Conservation (phyloP, 495 filamentous ascomycete species). For the Xylaria bambusicola region DNA sequence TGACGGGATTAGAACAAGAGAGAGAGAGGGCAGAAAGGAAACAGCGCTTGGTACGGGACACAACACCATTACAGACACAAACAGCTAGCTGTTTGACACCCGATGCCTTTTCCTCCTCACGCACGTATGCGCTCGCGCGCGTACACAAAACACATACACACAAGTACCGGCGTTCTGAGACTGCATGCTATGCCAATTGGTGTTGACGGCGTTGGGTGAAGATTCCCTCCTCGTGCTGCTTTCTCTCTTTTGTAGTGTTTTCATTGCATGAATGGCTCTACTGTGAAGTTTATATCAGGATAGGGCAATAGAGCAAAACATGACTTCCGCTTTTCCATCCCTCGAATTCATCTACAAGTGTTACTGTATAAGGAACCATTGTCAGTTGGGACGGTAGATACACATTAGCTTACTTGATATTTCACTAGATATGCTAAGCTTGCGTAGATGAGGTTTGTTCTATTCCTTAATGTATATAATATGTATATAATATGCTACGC, state of each 20-base stretch:
- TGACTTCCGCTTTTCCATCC: too few relatives aligned
- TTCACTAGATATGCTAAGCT: too few relatives aligned
- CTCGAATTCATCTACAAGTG: background rate
- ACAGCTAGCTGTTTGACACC: background rate
- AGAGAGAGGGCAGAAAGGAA: background rate
- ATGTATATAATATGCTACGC: too few relatives aligned
- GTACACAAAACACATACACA: background rate
- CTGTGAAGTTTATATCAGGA: background rate
- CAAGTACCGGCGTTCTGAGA: conserved; percentile 15
- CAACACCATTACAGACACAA: too few relatives aligned
- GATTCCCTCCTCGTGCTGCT: conserved; percentile 11
- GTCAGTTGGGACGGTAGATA: too few relatives aligned
- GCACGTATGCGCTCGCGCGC: too few relatives aligned
- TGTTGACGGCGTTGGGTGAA: conserved; percentile 16
- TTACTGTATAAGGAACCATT: too few relatives aligned
- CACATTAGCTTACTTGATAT: too few relatives aligned
- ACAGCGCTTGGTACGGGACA: background rate
- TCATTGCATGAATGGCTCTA: background rate
- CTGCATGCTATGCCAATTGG: background rate
- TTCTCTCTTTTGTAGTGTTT: background rate
- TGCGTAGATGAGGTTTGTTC: too few relatives aligned
- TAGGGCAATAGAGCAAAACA: conserved; percentile 7
- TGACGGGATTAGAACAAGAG: too few relatives aligned
- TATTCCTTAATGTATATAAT: too few relatives aligned
- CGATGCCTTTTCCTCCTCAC: background rate